Evolutionary conservation across 2,329 filamentous ascomycete genomes (phyloP), one percentile per base, ranked within the genome.

Genomic region (Aspergillus alliaceus): DNA sequence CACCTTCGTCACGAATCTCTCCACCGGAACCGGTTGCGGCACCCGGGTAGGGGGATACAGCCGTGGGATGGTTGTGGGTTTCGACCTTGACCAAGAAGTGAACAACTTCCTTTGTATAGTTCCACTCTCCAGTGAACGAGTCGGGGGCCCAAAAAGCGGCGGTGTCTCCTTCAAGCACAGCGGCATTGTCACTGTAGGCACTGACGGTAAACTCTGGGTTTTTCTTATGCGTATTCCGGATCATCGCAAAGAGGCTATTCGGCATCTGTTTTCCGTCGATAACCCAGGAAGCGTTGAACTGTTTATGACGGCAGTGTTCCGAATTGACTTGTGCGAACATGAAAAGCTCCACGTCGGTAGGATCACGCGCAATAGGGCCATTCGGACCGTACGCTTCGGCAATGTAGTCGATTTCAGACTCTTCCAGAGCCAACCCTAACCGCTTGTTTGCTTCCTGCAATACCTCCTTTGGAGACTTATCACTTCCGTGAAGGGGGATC

Each of bases 251-350:
- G 7, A 99, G 82, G 64, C 89, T 93, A 71, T 89, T 84, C 46
- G 85, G 83, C 82, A 93, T 95, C 62, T 82, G 79, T 64, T 89
- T 82, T 52, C 93, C 93, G 72, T 99, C 93, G 67, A 99, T 96
- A 15, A 88, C 95, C 91, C 95, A 99, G 58, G 87, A 88, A 27
- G 95, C 93, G 75, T 99, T 99, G 84, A 99, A 99, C 67, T 96
- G 90, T 80, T 97, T 96, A 72, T 88, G 86, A 57, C 86, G 78
- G 70, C 86, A 96, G 76, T 98, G 93, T 81, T 99, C 95, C 3
- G 93, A 98, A 80, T 98, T 98, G 73, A 99, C 93, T 77, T 99
- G 95, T 15, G 93, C 93, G 74, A 98, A 99, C 95, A 98, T 98
- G 82, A 98, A 98, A 22, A 98, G 83, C 78, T 99, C 95, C 44